Evolutionary conservation across 2,329 filamentous ascomycete species (phyloP), one percentile per base, ranked within the genome.

Genomic region (Juglanconis juglandina): DNA sequence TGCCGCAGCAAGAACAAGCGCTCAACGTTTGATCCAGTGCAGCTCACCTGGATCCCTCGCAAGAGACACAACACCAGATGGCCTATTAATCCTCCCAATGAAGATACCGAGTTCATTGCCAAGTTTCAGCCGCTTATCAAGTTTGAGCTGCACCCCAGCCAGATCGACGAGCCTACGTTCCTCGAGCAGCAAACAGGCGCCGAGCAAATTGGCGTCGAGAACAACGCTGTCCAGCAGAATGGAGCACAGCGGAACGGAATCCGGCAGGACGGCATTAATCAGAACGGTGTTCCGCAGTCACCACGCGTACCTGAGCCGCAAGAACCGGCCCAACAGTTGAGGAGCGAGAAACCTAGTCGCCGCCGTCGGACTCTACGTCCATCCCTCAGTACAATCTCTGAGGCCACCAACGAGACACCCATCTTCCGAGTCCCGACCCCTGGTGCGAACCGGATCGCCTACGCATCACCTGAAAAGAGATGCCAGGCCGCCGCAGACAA

Each of bases 51-150:
- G 59, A 64, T 72, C 1, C 69, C 72, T 2, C 65, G 69, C 32
- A 74, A 73, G 59, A 64, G 72, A 37, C 68, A 72, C 65, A 71
- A 69, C 62, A 65, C 66, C n/a, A 68, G 72, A 33, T 69, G 69
- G 65, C 70, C 71, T 3, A 63, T 73, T 30, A 61, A 66, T 35
- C 66, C 66, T 24, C 59, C 57, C 5, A 47, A 55, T n/a, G 60
- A 58, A 59, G 49, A 59, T 3, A 17, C 59, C 1, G 49, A 44
- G 24, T 66, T 65, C 59, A 57, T 68, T 13, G 68, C 65, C 3
- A 64, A 64, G 3, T 51, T 67, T 34, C 67, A 69, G 53, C 68
- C 68, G 1, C 54, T 65, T 24, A 66, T 66, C 51, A 60, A 66
- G n/a, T 66, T 66, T 30, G 61, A 66, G 11, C 24, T 66, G 1